A percentile compares a stretch with the other conserved stretches of the same genome.
These are phyloP conservation scores for Neurospora sp. DNA, from an alignment of 495 filamentous ascomycete genomes.

Conservation along the genomic window DNA sequence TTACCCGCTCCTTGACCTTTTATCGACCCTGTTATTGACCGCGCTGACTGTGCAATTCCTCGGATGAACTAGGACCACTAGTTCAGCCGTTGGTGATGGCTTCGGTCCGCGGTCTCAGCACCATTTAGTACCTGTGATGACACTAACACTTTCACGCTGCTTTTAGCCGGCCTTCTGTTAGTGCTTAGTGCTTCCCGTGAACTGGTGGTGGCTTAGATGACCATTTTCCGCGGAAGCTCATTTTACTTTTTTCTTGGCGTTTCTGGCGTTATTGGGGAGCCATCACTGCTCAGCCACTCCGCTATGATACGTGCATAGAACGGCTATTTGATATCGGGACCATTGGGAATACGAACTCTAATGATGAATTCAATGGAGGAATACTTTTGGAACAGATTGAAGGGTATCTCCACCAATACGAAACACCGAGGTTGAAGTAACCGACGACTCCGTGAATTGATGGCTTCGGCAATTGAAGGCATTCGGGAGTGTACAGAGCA, in stretches of 20 bases:
- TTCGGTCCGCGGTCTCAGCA: neutral
- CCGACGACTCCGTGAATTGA: neutral
- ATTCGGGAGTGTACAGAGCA: neutral
- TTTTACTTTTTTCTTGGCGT: neutral
- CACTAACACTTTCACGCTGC: too few relatives aligned
- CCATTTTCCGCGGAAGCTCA: neutral
- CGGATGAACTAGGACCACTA: neutral
- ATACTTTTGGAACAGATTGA: neutral
- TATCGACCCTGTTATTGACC: neutral
- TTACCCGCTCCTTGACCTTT: neutral
- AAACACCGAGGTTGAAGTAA: neutral
- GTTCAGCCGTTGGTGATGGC: neutral
- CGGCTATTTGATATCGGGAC: neutral
- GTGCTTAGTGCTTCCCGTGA: too few relatives aligned
- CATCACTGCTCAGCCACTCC: neutral
- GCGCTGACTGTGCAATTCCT: neutral
- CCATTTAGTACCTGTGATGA: too few relatives aligned
- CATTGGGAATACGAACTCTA: neutral
- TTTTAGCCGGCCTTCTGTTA: too few relatives aligned
- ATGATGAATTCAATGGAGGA: neutral
- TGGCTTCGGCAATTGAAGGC: neutral
- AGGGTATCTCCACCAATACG: neutral
- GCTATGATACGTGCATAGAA: neutral
- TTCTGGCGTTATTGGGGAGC: neutral
- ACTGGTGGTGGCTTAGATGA: neutral